Evolutionary conservation across 2,329 filamentous ascomycete species (phyloP), one percentile per base, ranked within the genome.

Genomic region (Trichoderma oligosporum): DNA sequence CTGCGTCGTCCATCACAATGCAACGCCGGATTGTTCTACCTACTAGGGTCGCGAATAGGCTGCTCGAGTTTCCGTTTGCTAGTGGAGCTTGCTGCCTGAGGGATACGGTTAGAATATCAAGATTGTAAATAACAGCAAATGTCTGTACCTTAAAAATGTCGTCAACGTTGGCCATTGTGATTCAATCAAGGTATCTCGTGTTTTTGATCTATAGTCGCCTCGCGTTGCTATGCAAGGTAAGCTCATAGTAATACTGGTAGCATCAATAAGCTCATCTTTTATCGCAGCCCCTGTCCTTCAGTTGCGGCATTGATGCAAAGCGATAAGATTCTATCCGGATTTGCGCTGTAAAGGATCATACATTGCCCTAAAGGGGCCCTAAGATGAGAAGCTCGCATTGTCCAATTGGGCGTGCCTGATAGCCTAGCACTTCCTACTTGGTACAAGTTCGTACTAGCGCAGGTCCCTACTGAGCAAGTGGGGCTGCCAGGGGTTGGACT

Each of bases 11-110:
- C 16, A 9, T 18, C 29, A 8, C 4, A 4, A 9, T 24, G 8
- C 6, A 9, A 38, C 11, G 44, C 25, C 31, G 12, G 24, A 27
- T 35, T 44, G 22, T 16, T 16, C n/a, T 45, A 72, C 81, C 62
- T 68, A 87, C 84, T 84, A 60, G 84, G 83, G 69, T 87, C 82
- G 66, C 77, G 77, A 60, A 83, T 71, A 16, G 81, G 76, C 60
- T 86, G 76, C 60, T 86, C 83, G 54, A 85, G 73, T 70, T 86
- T 87, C 64, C 84, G 80, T 69, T 88, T 88, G 73, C 77, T 80
- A 55, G 77, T 69, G 27, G 75, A 67, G 59, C 78, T 77, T 18
- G 76, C 71, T 60, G 71, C 74, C 74, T 74, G 63, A n/a, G 59
- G 22, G 7, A 57, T 12, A 33, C 55, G 29, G 16, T 58, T 1